Evolutionary conservation across 352 stramenopile species (phyloP), one percentile per base, ranked within the genome.

Genomic region (Peronosclerospora sorghi): DNA sequence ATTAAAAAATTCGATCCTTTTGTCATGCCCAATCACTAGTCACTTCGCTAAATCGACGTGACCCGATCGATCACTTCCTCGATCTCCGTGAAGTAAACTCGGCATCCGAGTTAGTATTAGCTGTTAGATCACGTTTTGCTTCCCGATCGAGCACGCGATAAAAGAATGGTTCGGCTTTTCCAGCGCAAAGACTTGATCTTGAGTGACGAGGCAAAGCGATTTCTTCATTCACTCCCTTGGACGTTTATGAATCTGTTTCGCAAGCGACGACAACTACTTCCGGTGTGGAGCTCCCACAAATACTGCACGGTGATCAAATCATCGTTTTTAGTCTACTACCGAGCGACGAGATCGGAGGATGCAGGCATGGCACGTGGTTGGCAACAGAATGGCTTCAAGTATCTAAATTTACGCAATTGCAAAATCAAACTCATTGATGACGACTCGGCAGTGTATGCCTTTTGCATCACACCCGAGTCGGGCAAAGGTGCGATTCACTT

Each of bases 241-340:
- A 75, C 75, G n/a, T 87, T 86, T 40, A 68, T 86, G 35, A 85
- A 85, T 41, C 30, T 85, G n/a, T 86, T 90, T 41, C 77, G 78
- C 55, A 93, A 93, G 64, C 76, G 73, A 19, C 64, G 80, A 9
- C 79, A 88, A 35, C 29, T 93, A 8, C 50, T 90, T 26, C 80
- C 75, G 1, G 74, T 90, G 2, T 93, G 80, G 80, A 83, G 69
- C 56, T 86, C 75, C 23, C 54, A 83, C 54, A 87, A 84, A 59
- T 93, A 93, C 61, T 89, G 78, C 59, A 53, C 68, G 39, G 75
- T 87, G 75, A 88, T 93, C 66, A 93, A 93, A 57, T 86, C 80
- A 41, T 86, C 68, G 32, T 93, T 62, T 49, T 49, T 93, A 30
- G 60, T 93, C 14, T 93, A 87, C 62, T 86, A 86, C 51, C 80